Base-by-base conservation (phyloP, 176 grass and related monocot genomes). In the Eragrostis nindensis region DNA sequence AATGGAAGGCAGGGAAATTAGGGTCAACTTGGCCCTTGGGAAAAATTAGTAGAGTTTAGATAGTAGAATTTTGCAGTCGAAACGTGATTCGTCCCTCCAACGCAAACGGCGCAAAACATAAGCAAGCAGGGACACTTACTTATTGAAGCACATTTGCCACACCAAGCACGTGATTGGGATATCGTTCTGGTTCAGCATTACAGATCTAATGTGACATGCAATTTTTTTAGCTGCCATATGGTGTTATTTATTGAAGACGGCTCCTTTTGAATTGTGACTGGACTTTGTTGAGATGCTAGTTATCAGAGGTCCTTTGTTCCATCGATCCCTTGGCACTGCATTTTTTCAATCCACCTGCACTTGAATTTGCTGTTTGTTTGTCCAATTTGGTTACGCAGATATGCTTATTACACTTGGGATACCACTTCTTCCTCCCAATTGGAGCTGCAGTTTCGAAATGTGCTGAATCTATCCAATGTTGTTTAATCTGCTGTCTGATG, bases 1-100 rank as follows among this genome's bases (percentile, higher is more conserved):
- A 70, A 36, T 98, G 24, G 86, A 95, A 66, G 95, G 95, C 53
- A 83, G 95, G 68, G 77, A 89, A 14, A 91, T 98, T 52, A 72
- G 90, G 55, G 78, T 98, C 27, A 93, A 91, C 67, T n/a, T 91
- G 48, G 90, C 95, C 76, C 50, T 89, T 9, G 92, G 88, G 17
- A 95, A 86, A 83, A 98, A 69, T 49, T 89, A 75, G 7, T 79
- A 71, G 27, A 21, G 24, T 52, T 80, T 13, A 56, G 29, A 67
- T 52, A 42, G 45, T 61, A 77, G 30, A 47, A 61, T 79, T 8
- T 17, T 62, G 24, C 26, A 66, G 0, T 2, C 43, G 69, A 3
- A 38, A 52, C 18, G 65, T 29, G 13, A 70, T 66, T 8, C 40
- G 74, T 48, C 65, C 36, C 22, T 10, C 11, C 70, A 26, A 46